phyloP scores from a whole-genome alignment of 495 filamentous ascomycete species.

The Penicillium argentinense region DNA sequence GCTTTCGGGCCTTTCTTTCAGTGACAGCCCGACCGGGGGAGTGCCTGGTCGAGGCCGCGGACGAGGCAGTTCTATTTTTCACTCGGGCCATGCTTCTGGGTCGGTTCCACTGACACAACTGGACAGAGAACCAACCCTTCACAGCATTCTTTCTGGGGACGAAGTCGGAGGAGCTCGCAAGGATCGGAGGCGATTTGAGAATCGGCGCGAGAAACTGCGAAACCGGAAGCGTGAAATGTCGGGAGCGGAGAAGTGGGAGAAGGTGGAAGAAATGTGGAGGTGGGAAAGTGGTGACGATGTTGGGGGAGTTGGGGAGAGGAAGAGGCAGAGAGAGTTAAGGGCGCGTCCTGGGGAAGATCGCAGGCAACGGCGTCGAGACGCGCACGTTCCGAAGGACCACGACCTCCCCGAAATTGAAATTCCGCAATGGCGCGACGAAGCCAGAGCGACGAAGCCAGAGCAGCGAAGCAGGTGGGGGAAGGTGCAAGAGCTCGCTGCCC shows the following conservation, averaged over 20 bases:
- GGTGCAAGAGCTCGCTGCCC: too few relatives aligned
- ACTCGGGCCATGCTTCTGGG: conserved; percentile 38
- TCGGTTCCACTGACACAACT: background rate
- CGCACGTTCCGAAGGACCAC: too few relatives aligned
- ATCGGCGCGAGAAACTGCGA: background rate
- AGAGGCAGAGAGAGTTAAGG: too few relatives aligned
- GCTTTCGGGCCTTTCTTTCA: conserved; percentile 43
- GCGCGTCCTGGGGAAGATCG: too few relatives aligned
- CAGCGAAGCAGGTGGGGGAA: too few relatives aligned
- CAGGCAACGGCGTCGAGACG: too few relatives aligned
- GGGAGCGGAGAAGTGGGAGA: background rate
- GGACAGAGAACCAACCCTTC: background rate
- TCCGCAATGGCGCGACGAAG: conserved; percentile 7
- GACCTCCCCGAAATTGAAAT: too few relatives aligned
- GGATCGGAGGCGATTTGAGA: background rate
- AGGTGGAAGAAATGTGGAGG: too few relatives aligned
- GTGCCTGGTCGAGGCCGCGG: conserved; percentile 31
- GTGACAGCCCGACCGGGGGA: conserved; percentile 32
- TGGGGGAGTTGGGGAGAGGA: background rate
- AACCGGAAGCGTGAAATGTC: background rate
- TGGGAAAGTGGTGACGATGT: too few relatives aligned
- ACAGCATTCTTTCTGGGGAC: conserved; percentile 4
- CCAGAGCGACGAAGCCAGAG: too few relatives aligned
- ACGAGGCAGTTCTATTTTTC: conserved; percentile 33
- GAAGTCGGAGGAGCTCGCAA: too few relatives aligned